Conservation (phyloP, 768 basidiomycete genomes). For the Rossbeevera mucosa region DNA sequence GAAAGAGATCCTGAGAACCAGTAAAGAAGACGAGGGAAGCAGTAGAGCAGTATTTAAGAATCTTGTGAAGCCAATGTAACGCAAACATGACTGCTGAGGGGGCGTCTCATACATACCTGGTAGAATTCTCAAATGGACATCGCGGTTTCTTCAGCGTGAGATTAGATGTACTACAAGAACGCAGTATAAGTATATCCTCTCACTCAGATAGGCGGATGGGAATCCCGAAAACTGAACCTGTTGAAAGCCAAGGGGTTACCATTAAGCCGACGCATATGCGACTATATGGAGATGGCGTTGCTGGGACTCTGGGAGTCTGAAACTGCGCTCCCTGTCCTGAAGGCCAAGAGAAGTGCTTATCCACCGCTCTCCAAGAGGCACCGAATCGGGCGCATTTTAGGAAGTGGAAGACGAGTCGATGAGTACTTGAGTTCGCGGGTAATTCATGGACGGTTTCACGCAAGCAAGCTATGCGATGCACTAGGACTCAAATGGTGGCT, state of each 20-base stretch:
- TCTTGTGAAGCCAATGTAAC: neutral
- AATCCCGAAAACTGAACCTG: neutral
- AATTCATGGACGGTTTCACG: too few species aligned
- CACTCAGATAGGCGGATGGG: neutral
- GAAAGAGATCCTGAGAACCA: neutral
- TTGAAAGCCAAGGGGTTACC: neutral
- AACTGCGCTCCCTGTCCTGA: neutral
- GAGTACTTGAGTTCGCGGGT: too few species aligned
- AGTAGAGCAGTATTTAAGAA: neutral
- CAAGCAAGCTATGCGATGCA: too few species aligned
- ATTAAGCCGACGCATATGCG: neutral
- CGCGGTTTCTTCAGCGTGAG: slow-evolving; percentile 1
- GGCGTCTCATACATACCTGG: neutral
- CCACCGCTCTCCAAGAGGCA: neutral
- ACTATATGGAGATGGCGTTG: neutral
- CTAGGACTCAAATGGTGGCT: too few species aligned
- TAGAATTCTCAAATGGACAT: neutral
- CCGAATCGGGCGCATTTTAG: neutral
- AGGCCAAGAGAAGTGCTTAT: neutral
- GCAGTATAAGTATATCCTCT: neutral
- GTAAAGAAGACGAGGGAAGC: neutral
- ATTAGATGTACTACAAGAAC: neutral
- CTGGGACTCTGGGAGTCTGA: neutral
- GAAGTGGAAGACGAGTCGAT: neutral
- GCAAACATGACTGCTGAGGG: neutral